Percentiles rank a stretch among this genome's conserved stretches.
Conservation (phyloP, 495 filamentous ascomycete genomes). For the Xylaria sp. region DNA sequence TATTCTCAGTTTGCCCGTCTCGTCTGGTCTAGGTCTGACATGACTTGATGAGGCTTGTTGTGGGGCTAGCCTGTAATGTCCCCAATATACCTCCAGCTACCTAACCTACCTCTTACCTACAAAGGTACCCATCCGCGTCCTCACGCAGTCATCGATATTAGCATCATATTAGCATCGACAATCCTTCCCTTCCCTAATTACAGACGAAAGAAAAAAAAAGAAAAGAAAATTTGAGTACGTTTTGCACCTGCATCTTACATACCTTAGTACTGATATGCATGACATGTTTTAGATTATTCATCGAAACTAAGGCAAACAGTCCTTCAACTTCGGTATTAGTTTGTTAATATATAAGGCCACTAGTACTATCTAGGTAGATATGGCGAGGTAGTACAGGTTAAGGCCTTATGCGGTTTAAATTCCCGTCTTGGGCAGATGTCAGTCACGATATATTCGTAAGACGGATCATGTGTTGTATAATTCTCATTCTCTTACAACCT, state of each 20-base stretch:
- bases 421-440: too few relatives aligned
- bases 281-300: slow-evolving; percentile 16
- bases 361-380: background rate
- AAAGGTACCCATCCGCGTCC: background rate
- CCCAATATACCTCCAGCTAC: background rate
- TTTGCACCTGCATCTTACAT: background rate
- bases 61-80: background rate
- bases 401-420: background rate
- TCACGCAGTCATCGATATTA: slow-evolving; percentile 15
- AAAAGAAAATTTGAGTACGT: background rate
- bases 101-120: background rate
- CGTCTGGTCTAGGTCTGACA: background rate
- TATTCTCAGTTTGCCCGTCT: background rate
- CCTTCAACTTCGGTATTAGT: background rate
- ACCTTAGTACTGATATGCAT: too few relatives aligned
- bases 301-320: background rate
- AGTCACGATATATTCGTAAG: background rate
- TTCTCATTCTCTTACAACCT: too few relatives aligned
- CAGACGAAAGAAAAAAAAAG: background rate
- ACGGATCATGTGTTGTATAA: background rate
- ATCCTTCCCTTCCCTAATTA: slow-evolving; percentile 12
- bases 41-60: slow-evolving; percentile 13
- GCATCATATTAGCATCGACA: slow-evolving; percentile 23
- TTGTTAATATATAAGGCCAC: background rate
- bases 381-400: background rate